Evolutionary conservation across 1,139 yeast species (phyloP).

Genomic region (Yamadazyma mexicana): DNA sequence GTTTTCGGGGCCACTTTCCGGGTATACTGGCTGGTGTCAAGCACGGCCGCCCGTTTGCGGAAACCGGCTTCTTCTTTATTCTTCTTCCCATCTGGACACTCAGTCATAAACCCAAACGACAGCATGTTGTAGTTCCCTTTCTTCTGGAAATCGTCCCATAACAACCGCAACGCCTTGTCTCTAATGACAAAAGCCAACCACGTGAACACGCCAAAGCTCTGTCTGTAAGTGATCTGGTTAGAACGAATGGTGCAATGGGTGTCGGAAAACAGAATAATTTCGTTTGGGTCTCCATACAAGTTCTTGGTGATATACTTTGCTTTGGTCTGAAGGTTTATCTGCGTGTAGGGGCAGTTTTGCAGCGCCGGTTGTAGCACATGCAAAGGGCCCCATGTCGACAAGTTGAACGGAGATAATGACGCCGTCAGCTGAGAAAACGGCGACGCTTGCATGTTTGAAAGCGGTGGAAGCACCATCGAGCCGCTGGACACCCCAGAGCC

Average conservation of each 20-base stretch:
- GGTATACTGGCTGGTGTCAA: neutral
- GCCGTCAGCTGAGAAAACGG: too few species aligned
- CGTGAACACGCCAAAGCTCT: slow-evolving; percentile 40
- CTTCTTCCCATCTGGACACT: too few species aligned
- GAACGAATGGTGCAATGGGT: neutral
- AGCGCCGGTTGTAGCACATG: neutral
- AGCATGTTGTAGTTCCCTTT: too few species aligned
- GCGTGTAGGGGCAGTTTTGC: neutral
- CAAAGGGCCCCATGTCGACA: too few species aligned
- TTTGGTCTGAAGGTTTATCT: neutral
- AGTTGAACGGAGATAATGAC: too few species aligned
- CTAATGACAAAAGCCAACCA: slow-evolving; percentile 39
- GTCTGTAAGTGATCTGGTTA: slow-evolving; percentile 16
- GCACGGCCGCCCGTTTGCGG: neutral
- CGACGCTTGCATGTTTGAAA: too few species aligned
- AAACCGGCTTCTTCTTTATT: too few species aligned
- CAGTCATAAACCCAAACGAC: too few species aligned
- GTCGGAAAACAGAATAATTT: neutral
- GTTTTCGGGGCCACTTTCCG: too few species aligned
- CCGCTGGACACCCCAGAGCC: too few species aligned
- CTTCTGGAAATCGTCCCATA: slow-evolving; percentile 11
- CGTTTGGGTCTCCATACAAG: neutral
- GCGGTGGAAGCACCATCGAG: too few species aligned
- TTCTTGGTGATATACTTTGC: neutral
- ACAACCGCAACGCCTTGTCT: slow-evolving; percentile 28